Conservation (phyloP, 768 basidiomycete species). For the Guyanaporus albipodus region DNA sequence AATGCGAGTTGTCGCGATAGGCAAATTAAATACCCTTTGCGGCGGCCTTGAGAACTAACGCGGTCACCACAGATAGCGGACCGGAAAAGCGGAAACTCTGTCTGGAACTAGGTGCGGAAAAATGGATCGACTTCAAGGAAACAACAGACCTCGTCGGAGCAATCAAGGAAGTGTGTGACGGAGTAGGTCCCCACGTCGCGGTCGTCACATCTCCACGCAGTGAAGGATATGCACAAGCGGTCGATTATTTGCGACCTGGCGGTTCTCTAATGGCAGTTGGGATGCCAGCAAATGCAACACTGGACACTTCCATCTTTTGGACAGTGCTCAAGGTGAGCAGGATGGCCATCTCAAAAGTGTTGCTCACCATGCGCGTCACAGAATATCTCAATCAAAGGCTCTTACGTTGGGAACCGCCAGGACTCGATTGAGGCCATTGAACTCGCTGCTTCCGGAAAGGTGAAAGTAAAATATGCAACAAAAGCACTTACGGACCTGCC, state of each 20-base stretch:
- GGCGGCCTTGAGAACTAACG: background rate
- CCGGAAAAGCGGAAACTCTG: constrained; percentile 65
- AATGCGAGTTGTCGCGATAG: constrained; percentile 74
- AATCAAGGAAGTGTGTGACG: constrained; percentile 59
- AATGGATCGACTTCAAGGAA: constrained; percentile 75
- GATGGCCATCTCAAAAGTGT: background rate
- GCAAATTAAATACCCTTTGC: constrained; percentile 22
- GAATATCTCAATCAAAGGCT: constrained; percentile 30
- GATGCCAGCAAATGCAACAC: constrained; percentile 55
- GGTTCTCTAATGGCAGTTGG: constrained; percentile 80
- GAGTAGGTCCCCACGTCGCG: constrained; percentile 68
- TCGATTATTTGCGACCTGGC: constrained; percentile 71
- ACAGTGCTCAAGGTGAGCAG: constrained; percentile 55
- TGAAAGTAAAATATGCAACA: constrained; percentile 53
- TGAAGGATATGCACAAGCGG: constrained; percentile 48
- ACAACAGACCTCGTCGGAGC: constrained; percentile 62
- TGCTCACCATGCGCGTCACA: constrained; percentile 1
- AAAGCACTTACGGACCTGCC: constrained; percentile 50
- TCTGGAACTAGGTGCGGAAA: constrained; percentile 62
- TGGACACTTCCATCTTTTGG: constrained; percentile 66
- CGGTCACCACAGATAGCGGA: constrained; percentile 52
- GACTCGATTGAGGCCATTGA: constrained; percentile 79
- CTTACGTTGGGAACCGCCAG: constrained; percentile 69
- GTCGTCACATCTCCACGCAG: constrained; percentile 53
- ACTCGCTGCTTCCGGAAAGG: constrained; percentile 67